These are phyloP conservation scores for Cladosporium sp. DNA, from an alignment of 2,329 filamentous ascomycete genomes.

Conservation along the genomic window DNA sequence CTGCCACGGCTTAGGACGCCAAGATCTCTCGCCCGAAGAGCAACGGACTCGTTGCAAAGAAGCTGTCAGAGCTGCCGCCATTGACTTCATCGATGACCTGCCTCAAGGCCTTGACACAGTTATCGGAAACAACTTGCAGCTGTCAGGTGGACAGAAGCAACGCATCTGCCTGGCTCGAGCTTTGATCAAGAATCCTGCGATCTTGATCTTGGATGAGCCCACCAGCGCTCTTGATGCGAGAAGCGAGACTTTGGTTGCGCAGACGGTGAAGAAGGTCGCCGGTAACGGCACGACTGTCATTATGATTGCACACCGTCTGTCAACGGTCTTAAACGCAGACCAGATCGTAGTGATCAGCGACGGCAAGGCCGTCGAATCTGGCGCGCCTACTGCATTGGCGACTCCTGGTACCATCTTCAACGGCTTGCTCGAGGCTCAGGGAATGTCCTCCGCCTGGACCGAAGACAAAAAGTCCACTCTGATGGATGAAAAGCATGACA, in stretches of 20 bases:
- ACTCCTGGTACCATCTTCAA: conserved; percentile 20
- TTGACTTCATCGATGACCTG: conserved; percentile 41
- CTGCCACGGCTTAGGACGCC: conserved; percentile 30
- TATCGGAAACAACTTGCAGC: conserved; percentile 37
- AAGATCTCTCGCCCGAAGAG: conserved; percentile 20
- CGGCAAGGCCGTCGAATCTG: conserved; percentile 56
- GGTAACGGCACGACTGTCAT: conserved; percentile 54
- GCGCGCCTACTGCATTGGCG: conserved; percentile 55
- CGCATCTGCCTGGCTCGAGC: conserved; percentile 43
- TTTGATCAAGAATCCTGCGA: conserved; percentile 38
- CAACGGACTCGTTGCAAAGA: conserved; percentile 22
- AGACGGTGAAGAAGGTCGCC: conserved; percentile 37
- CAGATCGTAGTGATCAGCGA: conserved; percentile 72
- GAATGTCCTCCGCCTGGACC: conserved; percentile 1
- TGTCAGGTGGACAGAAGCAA: conserved; percentile 44
- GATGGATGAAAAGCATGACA: not conserved
- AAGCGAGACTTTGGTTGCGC: conserved; percentile 39
- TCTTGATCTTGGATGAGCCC: conserved; percentile 43
- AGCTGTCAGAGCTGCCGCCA: conserved; percentile 33
- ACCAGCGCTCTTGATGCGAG: conserved; percentile 41
- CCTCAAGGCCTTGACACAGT: conserved; percentile 40
- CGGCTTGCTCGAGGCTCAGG: conserved; percentile 23
- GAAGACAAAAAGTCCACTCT: not conserved
- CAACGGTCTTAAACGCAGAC: conserved; percentile 72
- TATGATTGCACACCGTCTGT: conserved; percentile 68